Evolutionary conservation across 2,329 filamentous ascomycete species (phyloP).

Genomic region (Diaporthe eres): DNA sequence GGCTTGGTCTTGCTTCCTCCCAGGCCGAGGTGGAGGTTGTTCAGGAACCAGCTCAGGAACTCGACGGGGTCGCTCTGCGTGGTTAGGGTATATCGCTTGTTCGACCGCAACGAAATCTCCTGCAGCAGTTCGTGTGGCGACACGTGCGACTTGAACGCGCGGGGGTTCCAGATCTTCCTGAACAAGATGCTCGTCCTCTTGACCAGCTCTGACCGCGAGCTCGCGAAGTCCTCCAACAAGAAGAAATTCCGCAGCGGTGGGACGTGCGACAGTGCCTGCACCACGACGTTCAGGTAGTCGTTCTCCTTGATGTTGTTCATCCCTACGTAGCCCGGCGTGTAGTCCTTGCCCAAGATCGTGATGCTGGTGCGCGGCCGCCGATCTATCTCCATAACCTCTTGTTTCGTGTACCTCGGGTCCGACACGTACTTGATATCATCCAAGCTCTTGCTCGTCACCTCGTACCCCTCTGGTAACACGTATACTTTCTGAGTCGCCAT

Average conservation of each 20-base stretch:
- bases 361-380: constrained; percentile 73
- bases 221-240: constrained; percentile 84
- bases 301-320: constrained; percentile 99
- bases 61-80: constrained; percentile 95
- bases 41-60: constrained; percentile 97
- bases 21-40: constrained; percentile 91
- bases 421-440: constrained; percentile 99
- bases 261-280: constrained; percentile 93
- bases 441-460: constrained; percentile 92
- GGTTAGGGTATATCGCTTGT: constrained; percentile 92
- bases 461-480: constrained; percentile 95
- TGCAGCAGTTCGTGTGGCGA: constrained; percentile 97
- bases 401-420: constrained; percentile 86
- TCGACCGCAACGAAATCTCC: constrained; percentile 90
- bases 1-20: constrained; percentile 92
- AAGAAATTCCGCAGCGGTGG: constrained; percentile 91
- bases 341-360: constrained; percentile 87
- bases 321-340: constrained; percentile 94
- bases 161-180: constrained; percentile 97
- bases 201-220: constrained; percentile 81
- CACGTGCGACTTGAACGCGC: constrained; percentile 96
- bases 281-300: constrained; percentile 96
- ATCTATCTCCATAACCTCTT: constrained; percentile 86
- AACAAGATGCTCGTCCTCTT: constrained; percentile 91
- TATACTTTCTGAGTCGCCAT: constrained; percentile 94